Percentiles rank a stretch among this genome's conserved stretches.
Evolutionary conservation across 2,329 filamentous ascomycete genomes (phyloP).

Genomic region (Cryphonectria naterciae): DNA sequence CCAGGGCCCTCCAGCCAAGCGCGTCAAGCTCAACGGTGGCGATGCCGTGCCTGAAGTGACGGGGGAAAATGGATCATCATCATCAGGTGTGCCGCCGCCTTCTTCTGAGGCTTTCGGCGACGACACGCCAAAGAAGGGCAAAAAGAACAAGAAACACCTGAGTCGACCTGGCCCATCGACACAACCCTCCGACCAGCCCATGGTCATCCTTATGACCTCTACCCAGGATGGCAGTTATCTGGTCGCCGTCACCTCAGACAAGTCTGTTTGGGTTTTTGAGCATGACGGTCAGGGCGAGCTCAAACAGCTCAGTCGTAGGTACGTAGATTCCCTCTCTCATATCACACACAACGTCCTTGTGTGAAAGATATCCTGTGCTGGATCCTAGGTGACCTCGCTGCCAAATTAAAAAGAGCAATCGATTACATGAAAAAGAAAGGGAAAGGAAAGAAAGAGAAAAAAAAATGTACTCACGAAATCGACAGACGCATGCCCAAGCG

Average conservation of each 20-base stretch:
- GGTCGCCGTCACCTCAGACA: conserved; percentile 86
- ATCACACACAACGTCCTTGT: not conserved
- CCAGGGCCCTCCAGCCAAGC: conserved; percentile 34
- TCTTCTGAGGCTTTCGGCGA: conserved; percentile 30
- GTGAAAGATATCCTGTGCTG: too few relatives aligned
- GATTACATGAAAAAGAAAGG: too few relatives aligned
- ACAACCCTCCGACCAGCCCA: conserved; percentile 25
- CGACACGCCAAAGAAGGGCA: conserved; percentile 36
- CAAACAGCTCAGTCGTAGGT: conserved; percentile 74
- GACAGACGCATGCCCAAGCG: conserved; percentile 86
- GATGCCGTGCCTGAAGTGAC: conserved; percentile 29
- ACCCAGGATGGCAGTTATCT: conserved; percentile 70
- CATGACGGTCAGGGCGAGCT: conserved; percentile 65
- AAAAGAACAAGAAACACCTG: conserved; percentile 34
- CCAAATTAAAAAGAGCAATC: not conserved
- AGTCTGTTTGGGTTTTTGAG: conserved; percentile 82
- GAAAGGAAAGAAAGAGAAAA: too few relatives aligned
- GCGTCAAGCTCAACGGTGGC: conserved; percentile 33
- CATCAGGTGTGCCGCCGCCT: conserved; percentile 7
- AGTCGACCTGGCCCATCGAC: conserved; percentile 21
- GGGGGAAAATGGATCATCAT: conserved; percentile 25
- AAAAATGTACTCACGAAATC: conserved; percentile 35
- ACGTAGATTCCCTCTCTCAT: conserved; percentile 31
- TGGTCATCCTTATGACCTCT: conserved; percentile 70
- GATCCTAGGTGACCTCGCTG: not conserved